Evolutionary conservation across 2,329 filamentous ascomycete species (phyloP), one percentile per base, ranked within the genome.

Genomic region (Parafenestella ontariensis): DNA sequence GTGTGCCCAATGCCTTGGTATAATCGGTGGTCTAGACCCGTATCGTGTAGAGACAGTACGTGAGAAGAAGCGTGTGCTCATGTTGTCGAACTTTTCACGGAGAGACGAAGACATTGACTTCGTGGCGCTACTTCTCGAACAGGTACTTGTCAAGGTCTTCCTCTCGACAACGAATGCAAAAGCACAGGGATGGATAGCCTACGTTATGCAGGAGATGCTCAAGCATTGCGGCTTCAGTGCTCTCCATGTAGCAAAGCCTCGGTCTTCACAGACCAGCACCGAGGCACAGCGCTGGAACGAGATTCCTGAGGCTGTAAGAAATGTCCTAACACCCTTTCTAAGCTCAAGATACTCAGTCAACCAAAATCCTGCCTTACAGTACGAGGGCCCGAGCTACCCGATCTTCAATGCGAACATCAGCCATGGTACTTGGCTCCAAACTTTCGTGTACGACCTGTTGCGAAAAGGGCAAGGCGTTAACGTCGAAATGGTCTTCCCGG

Each of bases 191-290:
- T 96, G 96, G 70, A 82, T 99, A 17, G 94, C 94, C 1, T 99
- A 90, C 75, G 91, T 89, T 1, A 97, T 99, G 87, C 95, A 99
- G 75, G 89, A 96, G 66, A 83, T 98, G 36, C 83, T 98, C 3
- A 87, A 88, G 40, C 87, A 89, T 62, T 91, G 90, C 68, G 88
- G 89, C 24, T 88, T 97, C 68, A 87, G 64, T 49, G 79, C 83
- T 10, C 85, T 81, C 18, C 78, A 82, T 34, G 78, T 78, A 26
- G 73, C 82, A 17, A 79, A 82, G 40, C 79, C 82, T 34, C 80
- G 83, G 33, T 78, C 81, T 43, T 79, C 82, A 18, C 84, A 87
- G 24, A 44, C 42, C 20, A 84, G 83, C 44, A 81, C 84, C 3
- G 83, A 88, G 23, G 90, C 89, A 68, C 81, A 85, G 50, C 89